Base-by-base conservation (phyloP, 176 grass and related monocot species). In the Raddia distichophylla region DNA sequence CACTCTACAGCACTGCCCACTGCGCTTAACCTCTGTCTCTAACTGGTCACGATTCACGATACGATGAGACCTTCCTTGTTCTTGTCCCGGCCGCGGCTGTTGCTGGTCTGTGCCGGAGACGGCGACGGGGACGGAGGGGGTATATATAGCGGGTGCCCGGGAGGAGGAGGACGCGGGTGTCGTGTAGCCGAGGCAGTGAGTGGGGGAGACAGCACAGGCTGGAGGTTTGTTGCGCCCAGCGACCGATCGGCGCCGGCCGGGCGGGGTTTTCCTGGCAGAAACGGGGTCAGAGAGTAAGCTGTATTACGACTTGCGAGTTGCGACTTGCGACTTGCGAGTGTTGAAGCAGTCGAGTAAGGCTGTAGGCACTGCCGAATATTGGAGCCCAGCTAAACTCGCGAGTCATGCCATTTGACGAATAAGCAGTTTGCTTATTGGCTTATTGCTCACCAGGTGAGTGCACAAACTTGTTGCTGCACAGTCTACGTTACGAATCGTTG, bases 141-240 rank as follows among this genome's bases (percentile, higher is more conserved):
- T 78, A 61, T 82, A 87, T 87, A 73, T 83, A 87, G 69, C 45
- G 70, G 35, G 11, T 57, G 8, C 37, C 37, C 3, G 59, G 12
- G 73, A 47, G 10, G 77, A 6, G 19, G 72, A 59, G 8, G 78
- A 75, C 32, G 80, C 69, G 34, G 69, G 62, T 78, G 81, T 85
- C 84, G 69, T 91, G 84, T 88, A 88, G 82, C 80, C 81, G 16
- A 40, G 37, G 4, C 37, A 22, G 27, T 27, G 40, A 42, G 46
- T 10, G 69, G 68, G 70, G 69, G 68, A 64, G 51, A 51, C 88
- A 85, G 76, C 37, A 88, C 88, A 94, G 88, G 55, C 91, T 94
- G 86, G 86, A 73, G 76, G 37, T 80, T 70, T 37, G 77, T 46
- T 64, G 11, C n/a, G 42, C 76, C 45, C 82, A 54, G 59, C 22